Evolutionary conservation across 2,329 filamentous ascomycete species (phyloP).

Genomic region (Tolypocladium capitatum): DNA sequence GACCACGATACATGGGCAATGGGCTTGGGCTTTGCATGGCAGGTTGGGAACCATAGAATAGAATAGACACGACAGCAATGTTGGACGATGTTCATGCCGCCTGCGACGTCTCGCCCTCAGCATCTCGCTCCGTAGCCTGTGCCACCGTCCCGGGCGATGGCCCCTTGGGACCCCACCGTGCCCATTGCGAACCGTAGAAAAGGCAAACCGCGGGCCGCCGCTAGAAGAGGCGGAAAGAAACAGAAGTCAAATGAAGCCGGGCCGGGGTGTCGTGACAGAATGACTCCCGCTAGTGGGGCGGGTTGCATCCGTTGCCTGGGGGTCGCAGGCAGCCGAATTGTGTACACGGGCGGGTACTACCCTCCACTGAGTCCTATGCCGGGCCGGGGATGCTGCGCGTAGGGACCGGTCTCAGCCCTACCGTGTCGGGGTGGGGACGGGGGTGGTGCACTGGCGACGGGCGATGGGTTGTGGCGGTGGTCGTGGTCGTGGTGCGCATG

Average conservation of each 20-base stretch:
- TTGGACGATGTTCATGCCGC: background rate
- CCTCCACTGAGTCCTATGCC: background rate
- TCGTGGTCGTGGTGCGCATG: too few relatives aligned
- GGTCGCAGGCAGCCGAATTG: background rate
- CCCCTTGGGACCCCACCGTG: background rate
- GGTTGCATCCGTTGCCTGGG: background rate
- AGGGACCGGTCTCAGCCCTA: background rate
- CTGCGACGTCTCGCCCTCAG: background rate
- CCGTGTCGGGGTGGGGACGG: background rate
- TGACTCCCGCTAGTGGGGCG: background rate
- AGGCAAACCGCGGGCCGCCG: background rate
- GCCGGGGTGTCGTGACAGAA: background rate
- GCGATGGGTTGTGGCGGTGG: too few relatives aligned
- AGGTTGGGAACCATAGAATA: background rate
- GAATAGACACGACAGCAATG: slow-evolving; percentile 3
- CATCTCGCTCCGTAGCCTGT: background rate
- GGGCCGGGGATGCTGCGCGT: background rate
- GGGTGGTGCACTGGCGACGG: background rate
- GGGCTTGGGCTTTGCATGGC: background rate
- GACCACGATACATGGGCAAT: background rate
- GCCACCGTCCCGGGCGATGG: background rate
- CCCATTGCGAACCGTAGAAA: background rate
- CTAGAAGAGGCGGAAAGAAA: background rate
- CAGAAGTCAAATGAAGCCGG: background rate
- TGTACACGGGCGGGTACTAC: background rate